Base-by-base conservation (phyloP, 2,329 filamentous ascomycete genomes). In the Fusarium temperatum region DNA sequence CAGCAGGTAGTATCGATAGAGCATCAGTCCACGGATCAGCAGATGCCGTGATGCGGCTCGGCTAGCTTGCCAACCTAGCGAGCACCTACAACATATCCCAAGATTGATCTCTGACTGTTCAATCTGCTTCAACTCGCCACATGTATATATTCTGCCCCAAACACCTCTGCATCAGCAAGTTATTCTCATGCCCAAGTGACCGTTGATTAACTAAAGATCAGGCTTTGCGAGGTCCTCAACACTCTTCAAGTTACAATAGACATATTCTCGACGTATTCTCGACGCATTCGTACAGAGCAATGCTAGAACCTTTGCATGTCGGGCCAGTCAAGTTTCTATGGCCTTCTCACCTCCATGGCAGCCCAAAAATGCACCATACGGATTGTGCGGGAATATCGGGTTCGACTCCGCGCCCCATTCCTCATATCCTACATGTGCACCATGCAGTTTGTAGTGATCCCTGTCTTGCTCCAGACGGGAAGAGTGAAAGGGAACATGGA, bases 21-120 rank as follows among this genome's bases (percentile, higher is more conserved):
- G 66, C 41, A 70, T 66, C 47, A 56, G 66, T 70, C 51, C 45
- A 36, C 68, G 36, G 45, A 58, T 70, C 66, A 70, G 47, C 47
- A 38, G 47, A 53, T 70, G 41, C 42, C 54, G 55, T 70, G 59
- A 53, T 63, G 48, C 38, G 32, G 50, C 56, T 55, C 47, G 45
- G 64, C 41, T 44, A 53, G 65, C 20, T 54, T 28, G 51, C 35
- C 51, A 54, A 54, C 24, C 35, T 55, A 28, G 35, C 51, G 15
- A 61, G 51, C 30, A 24, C 32, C 38, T 44, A 41, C 53, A 28
- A 36, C 24, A 22, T 28, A 66, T 28, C 64, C 8, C 38, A 47
- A 47, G 22, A 45, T 35, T 61, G 17, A 28, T n/a, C n/a, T 57
- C 41, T 47, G 11, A n/a, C 20, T 58, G 41, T 59, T 42, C n/a